Percentiles rank a stretch among this genome's conserved stretches.
Evolutionary conservation across 768 basidiomycete species (phyloP).

Genomic region (Suillus paluster): DNA sequence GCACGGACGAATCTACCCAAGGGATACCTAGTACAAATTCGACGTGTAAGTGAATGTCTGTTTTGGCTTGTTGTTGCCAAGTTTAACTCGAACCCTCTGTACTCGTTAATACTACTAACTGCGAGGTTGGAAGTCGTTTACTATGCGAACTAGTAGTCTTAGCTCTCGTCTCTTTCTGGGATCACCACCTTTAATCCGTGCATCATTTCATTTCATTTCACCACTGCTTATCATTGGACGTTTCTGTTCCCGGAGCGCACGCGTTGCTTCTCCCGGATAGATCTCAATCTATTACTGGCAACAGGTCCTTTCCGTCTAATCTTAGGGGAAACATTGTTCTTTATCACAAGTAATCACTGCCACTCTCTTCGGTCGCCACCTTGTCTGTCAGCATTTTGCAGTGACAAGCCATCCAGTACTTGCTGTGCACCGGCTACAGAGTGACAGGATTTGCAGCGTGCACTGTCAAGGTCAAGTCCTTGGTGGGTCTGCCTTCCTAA

Average conservation of each 20-base stretch:
- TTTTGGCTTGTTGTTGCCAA: background rate
- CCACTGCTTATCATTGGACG: background rate
- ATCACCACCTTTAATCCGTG: background rate
- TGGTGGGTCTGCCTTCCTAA: background rate
- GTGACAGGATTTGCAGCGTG: background rate
- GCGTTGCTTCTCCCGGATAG: constrained; percentile 24
- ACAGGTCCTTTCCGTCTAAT: constrained; percentile 15
- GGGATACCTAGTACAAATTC: background rate
- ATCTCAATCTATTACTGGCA: constrained; percentile 16
- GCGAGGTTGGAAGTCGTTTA: background rate
- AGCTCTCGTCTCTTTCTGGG: background rate
- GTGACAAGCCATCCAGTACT: background rate
- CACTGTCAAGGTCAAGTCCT: background rate
- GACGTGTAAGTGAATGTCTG: background rate
- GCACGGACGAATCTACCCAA: background rate
- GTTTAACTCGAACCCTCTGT: background rate
- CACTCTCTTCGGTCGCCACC: background rate
- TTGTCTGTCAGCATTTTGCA: background rate
- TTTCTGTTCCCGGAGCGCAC: constrained; percentile 17
- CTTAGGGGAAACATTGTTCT: constrained; percentile 7
- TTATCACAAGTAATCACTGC: constrained; percentile 5
- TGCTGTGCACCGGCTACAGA: background rate
- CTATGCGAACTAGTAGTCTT: background rate
- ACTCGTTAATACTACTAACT: background rate
- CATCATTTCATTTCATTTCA: background rate